Evolutionary conservation across 2,329 filamentous ascomycete species (phyloP).

Genomic region (Metarhizium brunneum): DNA sequence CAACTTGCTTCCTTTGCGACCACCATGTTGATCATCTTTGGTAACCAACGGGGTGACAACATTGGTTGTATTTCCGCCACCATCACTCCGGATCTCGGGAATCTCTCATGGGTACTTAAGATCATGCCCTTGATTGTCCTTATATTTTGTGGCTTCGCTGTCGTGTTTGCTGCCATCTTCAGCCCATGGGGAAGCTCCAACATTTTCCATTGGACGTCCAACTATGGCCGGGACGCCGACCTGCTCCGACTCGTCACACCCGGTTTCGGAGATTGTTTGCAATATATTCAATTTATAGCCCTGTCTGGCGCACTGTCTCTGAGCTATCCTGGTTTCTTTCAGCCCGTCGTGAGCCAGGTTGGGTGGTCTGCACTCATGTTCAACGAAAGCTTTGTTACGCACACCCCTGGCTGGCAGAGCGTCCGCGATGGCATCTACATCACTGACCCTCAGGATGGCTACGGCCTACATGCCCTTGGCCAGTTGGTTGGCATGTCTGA

Average conservation of each 20-base stretch:
- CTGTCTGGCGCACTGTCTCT: slow-evolving; percentile 81
- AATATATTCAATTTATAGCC: slow-evolving; percentile 91
- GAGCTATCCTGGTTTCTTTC: slow-evolving; percentile 88
- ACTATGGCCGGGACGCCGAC: slow-evolving; percentile 91
- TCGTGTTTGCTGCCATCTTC: slow-evolving; percentile 73
- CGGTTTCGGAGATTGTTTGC: slow-evolving; percentile 90
- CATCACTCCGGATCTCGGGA: slow-evolving; percentile 75
- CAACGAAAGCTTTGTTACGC: slow-evolving; percentile 77
- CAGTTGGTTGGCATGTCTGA: slow-evolving; percentile 75
- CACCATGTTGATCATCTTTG: slow-evolving; percentile 66
- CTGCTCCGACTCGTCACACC: slow-evolving; percentile 86
- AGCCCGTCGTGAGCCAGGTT: slow-evolving; percentile 78
- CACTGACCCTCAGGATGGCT: slow-evolving; percentile 69
- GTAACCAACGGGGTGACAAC: slow-evolving; percentile 51
- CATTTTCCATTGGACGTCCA: slow-evolving; percentile 93
- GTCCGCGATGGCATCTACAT: slow-evolving; percentile 81
- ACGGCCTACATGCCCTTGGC: slow-evolving; percentile 70
- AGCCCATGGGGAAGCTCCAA: slow-evolving; percentile 92
- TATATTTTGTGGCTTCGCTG: slow-evolving; percentile 71
- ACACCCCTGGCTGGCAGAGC: slow-evolving; percentile 54
- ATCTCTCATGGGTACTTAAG: slow-evolving; percentile 56
- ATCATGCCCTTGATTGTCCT: slow-evolving; percentile 74
- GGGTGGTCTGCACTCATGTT: slow-evolving; percentile 90
- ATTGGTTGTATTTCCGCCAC: slow-evolving; percentile 76
- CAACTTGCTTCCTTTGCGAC: slow-evolving; percentile 74